A percentile compares a stretch with the other conserved stretches of the same genome.
These are phyloP conservation scores for Papiliotrema fonsecae DNA, from an alignment of 1,284 basidiomycete species.

Conservation along the genomic window DNA sequence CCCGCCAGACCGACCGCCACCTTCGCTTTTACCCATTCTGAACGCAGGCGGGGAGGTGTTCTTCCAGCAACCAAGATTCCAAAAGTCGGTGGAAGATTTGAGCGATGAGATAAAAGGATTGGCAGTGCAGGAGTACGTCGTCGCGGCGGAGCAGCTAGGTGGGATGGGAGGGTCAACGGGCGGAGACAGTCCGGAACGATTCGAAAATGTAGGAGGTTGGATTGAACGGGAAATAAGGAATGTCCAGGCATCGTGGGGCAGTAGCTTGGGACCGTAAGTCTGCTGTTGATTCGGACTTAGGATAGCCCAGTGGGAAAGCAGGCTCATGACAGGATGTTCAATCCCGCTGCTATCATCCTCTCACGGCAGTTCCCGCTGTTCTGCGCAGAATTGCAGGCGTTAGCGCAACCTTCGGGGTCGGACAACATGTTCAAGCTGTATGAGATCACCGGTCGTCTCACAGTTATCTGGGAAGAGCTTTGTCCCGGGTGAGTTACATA, in stretches of 20 bases:
- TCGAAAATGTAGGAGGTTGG: constrained; percentile 42
- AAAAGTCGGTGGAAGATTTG: constrained; percentile 18
- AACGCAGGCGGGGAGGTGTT: constrained; percentile 21
- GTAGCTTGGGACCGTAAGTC: constrained; percentile 23
- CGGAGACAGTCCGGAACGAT: constrained; percentile 30
- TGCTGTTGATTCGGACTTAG: neutral
- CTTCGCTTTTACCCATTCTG: constrained; percentile 32
- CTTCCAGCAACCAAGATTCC: constrained; percentile 10
- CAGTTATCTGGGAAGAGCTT: constrained; percentile 39
- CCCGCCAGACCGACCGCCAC: constrained; percentile 26
- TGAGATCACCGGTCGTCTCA: constrained; percentile 35
- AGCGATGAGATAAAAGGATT: constrained; percentile 36
- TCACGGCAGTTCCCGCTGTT: constrained; percentile 45
- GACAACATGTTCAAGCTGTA: constrained; percentile 44
- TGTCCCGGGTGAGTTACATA: constrained; percentile 29
- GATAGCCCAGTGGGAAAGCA: too few species aligned
- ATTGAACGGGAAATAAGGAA: constrained; percentile 37
- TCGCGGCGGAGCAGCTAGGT: constrained; percentile 27
- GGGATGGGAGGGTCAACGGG: constrained; percentile 17
- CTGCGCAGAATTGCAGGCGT: constrained; percentile 42
- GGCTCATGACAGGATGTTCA: constrained; percentile 17
- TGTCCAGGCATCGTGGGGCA: constrained; percentile 33
- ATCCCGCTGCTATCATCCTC: constrained; percentile 41
- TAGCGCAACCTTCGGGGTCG: constrained; percentile 33
- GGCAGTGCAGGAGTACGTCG: constrained; percentile 43